Base-by-base conservation (phyloP, 2,329 filamentous ascomycete species). In the Dryadomyces quercivorus region DNA sequence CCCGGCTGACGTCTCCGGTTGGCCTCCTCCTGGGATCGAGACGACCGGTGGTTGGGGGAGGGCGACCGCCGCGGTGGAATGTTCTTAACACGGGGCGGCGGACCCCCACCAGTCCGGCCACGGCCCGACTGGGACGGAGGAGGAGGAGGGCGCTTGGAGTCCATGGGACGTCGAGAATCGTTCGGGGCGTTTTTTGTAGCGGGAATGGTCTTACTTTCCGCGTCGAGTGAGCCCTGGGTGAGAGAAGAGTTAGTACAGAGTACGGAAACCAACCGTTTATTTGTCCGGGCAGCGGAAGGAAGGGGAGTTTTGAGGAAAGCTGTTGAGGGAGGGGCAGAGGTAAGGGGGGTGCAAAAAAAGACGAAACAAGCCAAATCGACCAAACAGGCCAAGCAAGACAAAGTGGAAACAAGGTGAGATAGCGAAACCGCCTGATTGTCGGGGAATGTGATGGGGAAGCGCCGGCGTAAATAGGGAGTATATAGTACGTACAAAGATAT, bases 401-500 rank as follows among this genome's bases (percentile, higher is more conserved):
- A 6, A 42, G 38, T 42, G 38, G 16, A n/a, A 42, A 13, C 12
- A 42, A 42, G 4, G 12, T 42, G 38, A 42, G 38, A n/a, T 15
- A 34, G 10, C 7, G 21, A 47, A 36, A 42, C 49, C 49, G 22
- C 4, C 26, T 31, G 26, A 8, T 31, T 31, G 26, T 31, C 8
- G 26, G 26, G 8, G 26, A 31, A 8, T 31, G 26, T 31, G 22
- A 26, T 7, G 13, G 22, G 22, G 45, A n/a, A 31, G 26, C 26
- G 26, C 26, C 26, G 26, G 8, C 26, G 36, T 8, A 40, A 15
- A 16, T 13, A 16, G 9, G 10, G 3, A 40, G 6, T 13, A 8
- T 16, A 12, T 36, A 36, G 56, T 51, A 86, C 86, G 67, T 84
- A 90, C 86, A 73, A 90, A 90, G 57, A 90, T 77, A 59, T 89